Evolutionary conservation across 257 asterid species (phyloP).

Genomic region (Verbascum thapsus): DNA sequence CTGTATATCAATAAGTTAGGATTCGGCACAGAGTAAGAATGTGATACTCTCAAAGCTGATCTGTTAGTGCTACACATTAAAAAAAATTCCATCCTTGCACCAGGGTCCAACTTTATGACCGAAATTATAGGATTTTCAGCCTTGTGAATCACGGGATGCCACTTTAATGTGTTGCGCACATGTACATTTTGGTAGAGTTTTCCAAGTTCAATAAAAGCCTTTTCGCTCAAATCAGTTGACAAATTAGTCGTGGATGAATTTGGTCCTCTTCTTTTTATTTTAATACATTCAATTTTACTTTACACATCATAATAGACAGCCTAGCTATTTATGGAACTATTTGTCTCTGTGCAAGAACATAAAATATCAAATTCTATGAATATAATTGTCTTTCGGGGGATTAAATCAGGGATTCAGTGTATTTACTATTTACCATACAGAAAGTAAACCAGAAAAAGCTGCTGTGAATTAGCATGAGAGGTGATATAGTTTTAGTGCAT

Average conservation of each 20-base stretch:
- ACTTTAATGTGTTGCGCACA: constrained; percentile 1
- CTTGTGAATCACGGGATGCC: constrained; percentile 6
- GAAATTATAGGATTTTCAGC: constrained; percentile 2
- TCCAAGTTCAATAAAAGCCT: constrained; percentile 4
- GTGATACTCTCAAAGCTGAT: neutral
- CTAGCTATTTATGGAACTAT: neutral
- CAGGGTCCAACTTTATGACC: neutral
- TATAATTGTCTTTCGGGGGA: constrained; percentile 6
- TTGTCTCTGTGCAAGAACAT: constrained; percentile 3
- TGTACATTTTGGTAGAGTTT: neutral
- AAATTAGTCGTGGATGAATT: neutral
- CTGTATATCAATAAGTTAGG: constrained; percentile 10
- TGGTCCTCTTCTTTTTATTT: too few species aligned
- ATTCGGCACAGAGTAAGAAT: neutral
- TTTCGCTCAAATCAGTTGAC: constrained; percentile 12
- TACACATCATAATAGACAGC: neutral
- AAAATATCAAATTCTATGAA: too few species aligned
- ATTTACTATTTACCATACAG: constrained; percentile 1
- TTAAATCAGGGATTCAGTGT: neutral
- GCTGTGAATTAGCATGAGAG: neutral
- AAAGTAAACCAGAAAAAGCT: neutral
- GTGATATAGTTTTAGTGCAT: neutral
- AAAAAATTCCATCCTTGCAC: neutral
- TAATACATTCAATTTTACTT: constrained; percentile 1
- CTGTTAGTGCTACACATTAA: neutral